Evolutionary conservation across 140 eudicot genomes (phyloP), one percentile per base, ranked within the genome.

Genomic region (Erigeron philadelphicus): DNA sequence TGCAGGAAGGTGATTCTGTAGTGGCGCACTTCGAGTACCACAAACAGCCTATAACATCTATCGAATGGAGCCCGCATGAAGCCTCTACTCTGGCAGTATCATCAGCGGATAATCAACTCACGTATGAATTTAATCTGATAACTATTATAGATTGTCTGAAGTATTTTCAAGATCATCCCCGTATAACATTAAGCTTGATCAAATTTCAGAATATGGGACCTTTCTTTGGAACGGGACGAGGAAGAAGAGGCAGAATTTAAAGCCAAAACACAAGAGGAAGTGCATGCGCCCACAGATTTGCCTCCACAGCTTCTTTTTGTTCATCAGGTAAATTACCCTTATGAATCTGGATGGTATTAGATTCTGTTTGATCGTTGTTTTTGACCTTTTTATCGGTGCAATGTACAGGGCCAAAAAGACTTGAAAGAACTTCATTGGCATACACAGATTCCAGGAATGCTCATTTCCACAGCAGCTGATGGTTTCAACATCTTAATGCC

Each of bases 341-440:
- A 48, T 0, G 13, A 13, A 58, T 21, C 44, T 44, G 74, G 50
- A 71, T 55, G 56, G 66, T 70, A 58, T 19, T 62, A 8, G 70
- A 60, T 44, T 12, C 40, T 16, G 10, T 31, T n/a, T 10, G 41
- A 54, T 19, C 2, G 2, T 23, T 15, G 63, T 23, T 61, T 44
- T 70, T 46, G 50, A 16, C 49, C 75, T 17, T 23, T 18, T 23
- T 43, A 44, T 67, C 67, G 71, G 46, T 76, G 35, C 3, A 7
- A 40, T 41, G 66, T 71, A 73, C 90, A 90, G 97, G 97, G 95
- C 43, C 95, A 90, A 41, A 90, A 90, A 71, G 97, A 90, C 82
- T 84, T 93, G 90, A 93, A 93, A 81, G 98, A 93, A 74, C 78
- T 93, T 57, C 98, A 93, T 61, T 93, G 98, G 98, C 98, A 93